These are phyloP conservation scores for Sporothrix brasiliensis DNA, from an alignment of 2,329 filamentous ascomycete species.

Conservation along the genomic window DNA sequence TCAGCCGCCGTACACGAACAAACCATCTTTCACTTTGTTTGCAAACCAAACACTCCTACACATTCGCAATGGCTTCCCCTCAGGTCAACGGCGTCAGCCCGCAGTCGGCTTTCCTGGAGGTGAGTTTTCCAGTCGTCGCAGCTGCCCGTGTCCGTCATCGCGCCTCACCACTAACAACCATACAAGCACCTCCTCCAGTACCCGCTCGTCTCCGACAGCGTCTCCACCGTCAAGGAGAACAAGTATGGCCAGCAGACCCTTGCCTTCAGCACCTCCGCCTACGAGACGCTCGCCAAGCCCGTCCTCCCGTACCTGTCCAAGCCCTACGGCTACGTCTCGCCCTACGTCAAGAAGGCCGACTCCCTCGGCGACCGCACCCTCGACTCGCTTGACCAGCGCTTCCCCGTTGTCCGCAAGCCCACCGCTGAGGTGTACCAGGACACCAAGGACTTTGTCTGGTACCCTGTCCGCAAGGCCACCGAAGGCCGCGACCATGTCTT, in stretches of 20 bases:
- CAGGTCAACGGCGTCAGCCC: conserved; percentile 36
- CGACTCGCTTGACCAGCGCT: conserved; percentile 66
- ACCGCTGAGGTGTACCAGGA: conserved; percentile 69
- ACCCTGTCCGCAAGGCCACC: conserved; percentile 64
- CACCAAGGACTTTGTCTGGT: conserved; percentile 62
- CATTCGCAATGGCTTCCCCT: conserved; percentile 34
- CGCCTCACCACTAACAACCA: conserved; percentile 37
- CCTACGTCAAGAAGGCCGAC: conserved; percentile 84
- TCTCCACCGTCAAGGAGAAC: conserved; percentile 78
- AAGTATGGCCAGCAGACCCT: conserved; percentile 83
- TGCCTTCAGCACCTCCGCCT: conserved; percentile 72
- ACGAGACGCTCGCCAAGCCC: conserved; percentile 74
- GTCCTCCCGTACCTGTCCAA: conserved; percentile 76
- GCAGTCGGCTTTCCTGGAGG: conserved; percentile 36
- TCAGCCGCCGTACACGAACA: background rate
- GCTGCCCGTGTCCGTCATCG: no score
- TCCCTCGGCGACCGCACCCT: conserved; percentile 73
- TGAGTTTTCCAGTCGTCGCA: conserved; percentile 11
- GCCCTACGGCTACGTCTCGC: conserved; percentile 79
- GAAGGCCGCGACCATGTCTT: conserved; percentile 66
- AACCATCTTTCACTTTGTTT: background rate
- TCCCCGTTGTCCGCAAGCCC: conserved; percentile 75
- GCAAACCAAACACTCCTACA: background rate
- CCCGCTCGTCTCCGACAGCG: conserved; percentile 77
- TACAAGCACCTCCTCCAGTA: conserved; percentile 79